Evolutionary conservation across 257 asterid genomes (phyloP), one percentile per base, ranked within the genome.

Genomic region (Solanum rostratum): DNA sequence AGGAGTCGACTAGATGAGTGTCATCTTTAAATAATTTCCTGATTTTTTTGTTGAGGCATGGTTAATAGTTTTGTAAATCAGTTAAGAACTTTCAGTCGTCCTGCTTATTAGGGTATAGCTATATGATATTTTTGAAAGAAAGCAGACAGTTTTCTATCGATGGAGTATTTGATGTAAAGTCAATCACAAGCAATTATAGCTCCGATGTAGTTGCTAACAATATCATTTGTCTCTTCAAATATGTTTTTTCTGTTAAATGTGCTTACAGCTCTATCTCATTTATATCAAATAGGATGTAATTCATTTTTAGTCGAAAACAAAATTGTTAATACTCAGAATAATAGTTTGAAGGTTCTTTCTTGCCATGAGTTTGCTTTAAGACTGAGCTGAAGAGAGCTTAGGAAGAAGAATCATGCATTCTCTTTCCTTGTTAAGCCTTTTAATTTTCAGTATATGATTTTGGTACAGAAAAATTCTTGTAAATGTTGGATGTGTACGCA

Each of bases 1-100:
- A 96, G 93, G 84, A 93, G 90, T 71, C 95, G 99, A 39, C 24
- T 96, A 19, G 99, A 94, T 68, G 97, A 94, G 89, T 92, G 93
- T 80, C 86, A 46, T 18, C 63, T 79, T 43, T 93, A 84, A 90
- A 89, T 80, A 33, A 16, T 16, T 68, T 24, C 76, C 82, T 12
- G 30, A 30, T 33, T 29, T 63, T 53, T 83, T 41, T 50, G 0
- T 6, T 83, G 49, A 29, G 27, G 29, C 27, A 12, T 68, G 50
- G 78, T 69, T 78, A 50, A 7, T 76, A 30, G 45, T 76, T 76
- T 49, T 46, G 45, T 50, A 50, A 15, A 27, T 76, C 62, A 33
- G 82, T 27, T 50, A 29, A 33, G 45, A 69, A 63, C 46, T 33
- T 63, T 5, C 24, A 18, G 22, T 16, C 49, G 4, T 52, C 84